Evolutionary conservation across 441 rosid genomes (phyloP), one percentile per base, ranked within the genome.

Genomic region (Monsonia emarginata): DNA sequence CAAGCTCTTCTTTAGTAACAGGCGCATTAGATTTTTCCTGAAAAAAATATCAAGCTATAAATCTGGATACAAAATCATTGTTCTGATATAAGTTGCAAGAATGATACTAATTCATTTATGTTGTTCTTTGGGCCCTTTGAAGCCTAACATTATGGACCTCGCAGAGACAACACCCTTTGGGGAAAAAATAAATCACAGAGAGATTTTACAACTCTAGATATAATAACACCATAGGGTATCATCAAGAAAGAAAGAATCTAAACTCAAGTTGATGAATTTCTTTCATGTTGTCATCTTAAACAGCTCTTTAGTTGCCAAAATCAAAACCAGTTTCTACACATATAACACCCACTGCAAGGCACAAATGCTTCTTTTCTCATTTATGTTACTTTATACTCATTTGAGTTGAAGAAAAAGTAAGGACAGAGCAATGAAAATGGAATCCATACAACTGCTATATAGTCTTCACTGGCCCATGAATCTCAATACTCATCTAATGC

Each of bases 1-100:
- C 98, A 36, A 93, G 97, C 46, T 90, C 98, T 69, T 86, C 95
- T 79, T 88, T 90, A 36, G 91, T 86, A 70, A 90, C 88, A 65
- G 97, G 95, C 24, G 81, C 96, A 65, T 82, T 69, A 68, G 79
- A 19, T 61, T 79, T 84, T 48, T 69, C 82, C 96, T 83, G 75
- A 72, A 58, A 36, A 63, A 74, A 31, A 64, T 18, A 10, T 19
- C 24, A 40, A 36, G 60, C 3, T 22, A 8, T 27, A 6, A n/a
- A 30, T 34, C 63, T 18, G 28, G 9, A 28, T 52, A 19, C 10
- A 60, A 28, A 38, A 27, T 16, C 6, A 9, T 13, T 16, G 27
- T 31, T 48, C 8, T 14, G 8, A 57, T 64, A 64, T 11, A 40
- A 57, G 31, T 19, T 61, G 32, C 63, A 2, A 22, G 18, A 25